Conservation (phyloP, 306 rosid species). For the Vachellia collinsii region DNA sequence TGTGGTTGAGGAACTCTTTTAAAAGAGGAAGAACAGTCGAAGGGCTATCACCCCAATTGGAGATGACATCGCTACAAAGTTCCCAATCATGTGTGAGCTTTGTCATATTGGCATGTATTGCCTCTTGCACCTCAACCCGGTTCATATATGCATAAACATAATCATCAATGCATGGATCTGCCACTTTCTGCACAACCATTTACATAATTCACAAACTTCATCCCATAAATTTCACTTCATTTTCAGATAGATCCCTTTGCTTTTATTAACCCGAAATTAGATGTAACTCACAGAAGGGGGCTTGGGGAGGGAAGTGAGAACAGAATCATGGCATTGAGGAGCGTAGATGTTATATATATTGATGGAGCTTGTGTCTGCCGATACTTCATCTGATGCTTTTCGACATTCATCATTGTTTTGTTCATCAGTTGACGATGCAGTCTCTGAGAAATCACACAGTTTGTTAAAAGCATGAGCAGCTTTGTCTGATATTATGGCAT, state of each 20-base stretch:
- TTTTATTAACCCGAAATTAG: no score
- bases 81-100: constrained; percentile 74
- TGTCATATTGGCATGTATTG: constrained; percentile 88
- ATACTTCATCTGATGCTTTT: constrained; percentile 22
- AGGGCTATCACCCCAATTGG: constrained; percentile 57
- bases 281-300: constrained; percentile 44
- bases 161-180: constrained; percentile 75
- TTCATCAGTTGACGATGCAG: neutral
- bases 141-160: constrained; percentile 73
- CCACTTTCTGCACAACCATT: constrained; percentile 43
- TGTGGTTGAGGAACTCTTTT: constrained; percentile 43
- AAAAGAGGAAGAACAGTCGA: constrained; percentile 69
- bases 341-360: constrained; percentile 63
- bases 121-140: constrained; percentile 70
- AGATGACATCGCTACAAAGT: constrained; percentile 67
- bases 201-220: neutral
- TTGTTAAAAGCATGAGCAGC: constrained; percentile 34
- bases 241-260: neutral
- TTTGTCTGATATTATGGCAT: constrained; percentile 51
- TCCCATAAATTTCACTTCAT: neutral
- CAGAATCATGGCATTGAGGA: constrained; percentile 44
- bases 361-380: neutral
- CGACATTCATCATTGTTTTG: constrained; percentile 31
- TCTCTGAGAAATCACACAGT: constrained; percentile 45
- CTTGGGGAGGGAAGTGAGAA: constrained; percentile 58